These are phyloP conservation scores for Aegilops longissima DNA, from an alignment of 176 grass and related monocot species.

Conservation along the genomic window DNA sequence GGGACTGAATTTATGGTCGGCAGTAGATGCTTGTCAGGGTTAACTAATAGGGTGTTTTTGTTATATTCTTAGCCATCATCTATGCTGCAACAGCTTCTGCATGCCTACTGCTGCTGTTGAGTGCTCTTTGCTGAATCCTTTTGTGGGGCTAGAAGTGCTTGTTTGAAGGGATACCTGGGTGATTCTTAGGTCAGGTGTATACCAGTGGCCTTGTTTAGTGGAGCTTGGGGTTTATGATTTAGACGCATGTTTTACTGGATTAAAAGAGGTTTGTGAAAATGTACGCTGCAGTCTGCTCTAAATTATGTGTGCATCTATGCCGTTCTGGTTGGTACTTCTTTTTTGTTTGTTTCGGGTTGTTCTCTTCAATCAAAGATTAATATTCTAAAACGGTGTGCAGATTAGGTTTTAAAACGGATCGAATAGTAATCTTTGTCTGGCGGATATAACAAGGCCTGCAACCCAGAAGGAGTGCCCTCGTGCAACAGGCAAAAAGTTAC, in stretches of 20 bases:
- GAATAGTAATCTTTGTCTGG: slow-evolving; percentile 50
- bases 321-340: background rate
- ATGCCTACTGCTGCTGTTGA: background rate
- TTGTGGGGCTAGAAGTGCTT: background rate
- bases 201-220: background rate
- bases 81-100: background rate
- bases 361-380: slow-evolving; percentile 36
- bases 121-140: background rate
- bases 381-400: slow-evolving; percentile 66
- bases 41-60: background rate
- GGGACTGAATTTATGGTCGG: background rate
- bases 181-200: background rate
- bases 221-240: background rate
- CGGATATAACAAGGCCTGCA: slow-evolving; percentile 46
- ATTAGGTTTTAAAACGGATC: slow-evolving; percentile 53
- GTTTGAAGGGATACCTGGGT: background rate
- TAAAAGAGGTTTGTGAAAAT: background rate
- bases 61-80: background rate
- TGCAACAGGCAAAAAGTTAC: slow-evolving; percentile 38
- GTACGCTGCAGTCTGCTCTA: background rate
- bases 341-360: slow-evolving; percentile 16
- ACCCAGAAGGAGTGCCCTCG: slow-evolving; percentile 40
- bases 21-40: background rate
- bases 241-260: background rate
- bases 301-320: slow-evolving; percentile 2